Percentiles rank a stretch among this genome's conserved stretches.
Evolutionary conservation across 805 yeast species (phyloP).

Genomic region (Wickerhamiella allomyrinae): DNA sequence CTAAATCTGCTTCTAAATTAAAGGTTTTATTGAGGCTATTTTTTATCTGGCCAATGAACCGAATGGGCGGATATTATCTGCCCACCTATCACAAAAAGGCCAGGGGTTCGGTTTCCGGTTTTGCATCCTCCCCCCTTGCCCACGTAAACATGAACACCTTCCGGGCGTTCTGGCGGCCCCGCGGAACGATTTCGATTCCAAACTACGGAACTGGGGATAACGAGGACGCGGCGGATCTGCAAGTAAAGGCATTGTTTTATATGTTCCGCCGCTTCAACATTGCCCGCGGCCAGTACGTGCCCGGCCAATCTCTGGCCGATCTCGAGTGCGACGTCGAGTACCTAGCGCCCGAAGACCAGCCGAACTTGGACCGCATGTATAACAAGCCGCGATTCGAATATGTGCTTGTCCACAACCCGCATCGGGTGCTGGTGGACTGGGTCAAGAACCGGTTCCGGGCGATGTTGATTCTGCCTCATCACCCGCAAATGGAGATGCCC

Average conservation of each 20-base stretch:
- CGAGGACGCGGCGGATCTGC: slow-evolving; percentile 49
- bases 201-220: slow-evolving; percentile 31
- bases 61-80: too few relatives aligned
- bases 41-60: too few relatives aligned
- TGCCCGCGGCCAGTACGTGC: slow-evolving; percentile 8
- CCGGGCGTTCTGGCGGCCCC: slow-evolving; percentile 26
- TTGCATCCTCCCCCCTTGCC: too few relatives aligned
- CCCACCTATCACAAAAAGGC: too few relatives aligned
- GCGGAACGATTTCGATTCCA: slow-evolving; percentile 32
- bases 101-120: too few relatives aligned
- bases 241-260: slow-evolving; percentile 44
- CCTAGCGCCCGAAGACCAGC: slow-evolving; percentile 17
- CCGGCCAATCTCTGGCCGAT: slow-evolving; percentile 6
- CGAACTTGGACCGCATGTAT: slow-evolving; percentile 42
- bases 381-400: slow-evolving; percentile 33
- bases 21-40: too few relatives aligned
- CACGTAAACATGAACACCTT: slow-evolving; percentile 19
- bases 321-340: slow-evolving; percentile 12
- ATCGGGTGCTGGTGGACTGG: slow-evolving; percentile 54
- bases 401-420: slow-evolving; percentile 37
- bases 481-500: slow-evolving; percentile 32
- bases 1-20: too few relatives aligned
- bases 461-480: slow-evolving; percentile 38
- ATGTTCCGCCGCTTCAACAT: slow-evolving; percentile 33
- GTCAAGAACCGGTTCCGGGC: slow-evolving; percentile 52